phyloP scores from a whole-genome alignment of 495 filamentous ascomycete genomes.

The Terfezia claveryi region DNA sequence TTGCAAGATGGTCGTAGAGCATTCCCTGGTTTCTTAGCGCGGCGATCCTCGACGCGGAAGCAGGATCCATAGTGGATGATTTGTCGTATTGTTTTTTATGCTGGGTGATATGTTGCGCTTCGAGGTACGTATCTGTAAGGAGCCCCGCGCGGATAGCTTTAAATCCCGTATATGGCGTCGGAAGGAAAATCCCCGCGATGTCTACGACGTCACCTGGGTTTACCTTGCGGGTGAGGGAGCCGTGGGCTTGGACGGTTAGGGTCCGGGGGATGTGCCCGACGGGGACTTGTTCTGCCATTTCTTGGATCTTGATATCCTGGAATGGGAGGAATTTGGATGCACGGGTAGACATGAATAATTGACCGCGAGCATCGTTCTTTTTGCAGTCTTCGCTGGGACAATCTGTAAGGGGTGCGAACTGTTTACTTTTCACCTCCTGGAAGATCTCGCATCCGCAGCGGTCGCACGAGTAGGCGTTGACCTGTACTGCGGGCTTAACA shows the following conservation, averaged over 20 bases:
- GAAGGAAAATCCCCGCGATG: conserved; percentile 82
- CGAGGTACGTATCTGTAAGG: conserved; percentile 87
- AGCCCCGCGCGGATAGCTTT: conserved; percentile 87
- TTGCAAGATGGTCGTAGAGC: conserved; percentile 81
- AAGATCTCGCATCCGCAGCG: conserved; percentile 92
- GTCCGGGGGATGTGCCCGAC: conserved; percentile 90
- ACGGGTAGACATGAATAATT: conserved; percentile 76
- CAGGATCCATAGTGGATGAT: conserved; percentile 48
- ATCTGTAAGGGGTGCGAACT: conserved; percentile 62
- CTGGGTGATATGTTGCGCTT: conserved; percentile 78
- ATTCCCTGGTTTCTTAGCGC: conserved; percentile 61
- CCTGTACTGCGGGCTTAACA: conserved; percentile 89
- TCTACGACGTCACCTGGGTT: conserved; percentile 91
- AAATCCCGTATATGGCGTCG: conserved; percentile 94
- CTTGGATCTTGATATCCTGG: conserved; percentile 96
- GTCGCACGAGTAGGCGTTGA: conserved; percentile 94
- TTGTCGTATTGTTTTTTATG: conserved; percentile 96
- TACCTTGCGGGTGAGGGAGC: conserved; percentile 57
- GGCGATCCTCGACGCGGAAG: conserved; percentile 57
- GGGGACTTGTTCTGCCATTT: conserved; percentile 93
- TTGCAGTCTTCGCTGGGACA: conserved; percentile 78
- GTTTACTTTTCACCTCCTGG: conserved; percentile 81
- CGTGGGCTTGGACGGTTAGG: conserved; percentile 74
- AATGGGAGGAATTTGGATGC: conserved; percentile 94
- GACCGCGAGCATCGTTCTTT: conserved; percentile 74